phyloP scores from a whole-genome alignment of 2,329 filamentous ascomycete genomes.

The Monilinia vaccinii-corymbosi region DNA sequence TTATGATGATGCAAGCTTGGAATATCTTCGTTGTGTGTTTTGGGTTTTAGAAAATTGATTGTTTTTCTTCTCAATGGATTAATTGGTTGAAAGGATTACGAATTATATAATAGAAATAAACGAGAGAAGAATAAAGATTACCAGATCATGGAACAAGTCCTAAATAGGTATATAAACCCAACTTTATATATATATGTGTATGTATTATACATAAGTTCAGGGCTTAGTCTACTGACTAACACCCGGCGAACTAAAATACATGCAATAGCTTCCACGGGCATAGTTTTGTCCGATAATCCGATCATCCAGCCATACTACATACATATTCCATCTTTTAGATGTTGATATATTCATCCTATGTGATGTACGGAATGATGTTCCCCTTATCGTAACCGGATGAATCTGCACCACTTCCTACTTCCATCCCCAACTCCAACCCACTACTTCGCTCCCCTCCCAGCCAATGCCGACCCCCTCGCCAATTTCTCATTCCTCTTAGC shows the following conservation, averaged over 20 bases:
- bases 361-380: background rate
- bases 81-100: background rate
- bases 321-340: background rate
- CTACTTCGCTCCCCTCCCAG: slow-evolving; percentile 48
- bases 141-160: too few relatives aligned
- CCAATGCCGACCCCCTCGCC: slow-evolving; percentile 43
- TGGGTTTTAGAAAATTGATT: background rate
- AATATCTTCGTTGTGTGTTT: slow-evolving; percentile 1
- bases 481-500: slow-evolving; percentile 48
- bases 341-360: background rate
- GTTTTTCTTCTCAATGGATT: background rate
- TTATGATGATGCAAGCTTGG: background rate
- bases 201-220: too few relatives aligned
- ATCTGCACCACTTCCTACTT: background rate
- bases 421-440: background rate
- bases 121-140: too few relatives aligned
- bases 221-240: too few relatives aligned
- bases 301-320: too few relatives aligned
- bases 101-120: background rate
- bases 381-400: background rate
- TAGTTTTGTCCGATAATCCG: too few relatives aligned
- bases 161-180: too few relatives aligned
- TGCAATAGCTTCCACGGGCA: too few relatives aligned
- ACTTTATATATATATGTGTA: too few relatives aligned
- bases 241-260: too few relatives aligned